These are phyloP conservation scores for Tuber brumale DNA, from an alignment of 495 filamentous ascomycete species.

Conservation along the genomic window DNA sequence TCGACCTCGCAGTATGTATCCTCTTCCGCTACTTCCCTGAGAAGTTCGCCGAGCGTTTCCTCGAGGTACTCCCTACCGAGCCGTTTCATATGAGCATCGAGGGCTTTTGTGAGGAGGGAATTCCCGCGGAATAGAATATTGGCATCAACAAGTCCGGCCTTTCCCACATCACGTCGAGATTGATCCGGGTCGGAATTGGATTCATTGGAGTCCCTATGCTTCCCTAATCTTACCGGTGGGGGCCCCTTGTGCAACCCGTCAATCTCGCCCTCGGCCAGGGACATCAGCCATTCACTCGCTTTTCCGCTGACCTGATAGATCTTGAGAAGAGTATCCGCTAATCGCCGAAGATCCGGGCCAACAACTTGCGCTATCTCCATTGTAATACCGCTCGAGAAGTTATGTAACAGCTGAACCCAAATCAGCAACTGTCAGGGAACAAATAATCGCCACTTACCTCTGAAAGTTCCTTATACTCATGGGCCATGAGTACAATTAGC, in stretches of 20 bases:
- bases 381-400: conserved; percentile 75
- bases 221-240: conserved; percentile 44
- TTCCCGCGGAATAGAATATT: conserved; percentile 96
- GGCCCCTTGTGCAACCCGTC: conserved; percentile 80
- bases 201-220: conserved; percentile 30
- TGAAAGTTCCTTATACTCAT: conserved; percentile 76
- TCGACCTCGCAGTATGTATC: conserved; percentile 95
- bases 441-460: conserved; percentile 44
- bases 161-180: conserved; percentile 55
- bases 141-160: conserved; percentile 65
- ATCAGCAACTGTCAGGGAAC: background rate
- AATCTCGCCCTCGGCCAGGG: conserved; percentile 92
- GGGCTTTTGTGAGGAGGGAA: conserved; percentile 83
- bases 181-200: conserved; percentile 31
- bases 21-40: conserved; percentile 76
- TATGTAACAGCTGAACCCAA: conserved; percentile 57
- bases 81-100: conserved; percentile 92
- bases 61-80: conserved; percentile 90
- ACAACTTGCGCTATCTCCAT: conserved; percentile 74
- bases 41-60: conserved; percentile 75
- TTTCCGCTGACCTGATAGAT: conserved; percentile 94
- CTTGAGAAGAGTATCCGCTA: conserved; percentile 84
- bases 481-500: conserved; percentile 75
- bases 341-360: conserved; percentile 64
- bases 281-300: conserved; percentile 83